Evolutionary conservation across 441 rosid species (phyloP), one percentile per base, ranked within the genome.

Genomic region (Kokia cookei): DNA sequence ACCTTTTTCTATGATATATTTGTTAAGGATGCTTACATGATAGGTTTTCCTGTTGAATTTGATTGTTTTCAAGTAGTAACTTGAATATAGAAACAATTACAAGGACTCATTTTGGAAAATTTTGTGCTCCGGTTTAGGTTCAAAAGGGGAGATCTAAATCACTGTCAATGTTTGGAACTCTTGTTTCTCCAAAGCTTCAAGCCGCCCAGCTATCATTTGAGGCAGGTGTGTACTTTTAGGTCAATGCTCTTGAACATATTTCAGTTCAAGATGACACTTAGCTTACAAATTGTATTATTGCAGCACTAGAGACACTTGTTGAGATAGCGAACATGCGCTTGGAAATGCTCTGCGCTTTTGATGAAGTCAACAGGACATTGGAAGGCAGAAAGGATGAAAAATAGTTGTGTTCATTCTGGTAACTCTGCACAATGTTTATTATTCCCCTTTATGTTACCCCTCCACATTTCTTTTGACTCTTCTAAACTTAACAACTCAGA

Each of bases 171-270:
- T 93, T 93, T 82, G 99, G 98, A 74, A 85, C 91, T 74, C 79
- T 96, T 66, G 91, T 93, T 72, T 92, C 99, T 7, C 97, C 98
- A 14, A 93, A 90, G 90, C 94, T 96, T 75, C 90, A 91, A 71
- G 73, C 91, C 35, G 79, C 96, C 42, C 99, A 93, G 82, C 75
- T 87, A 73, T 89, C 99, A 61, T 96, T 96, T 77, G 99, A 92
- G 80, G 84, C 88, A 85, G 98, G 99, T 96, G 65, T 47, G 45
- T 61, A 64, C 72, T 72, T 11, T 26, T 74, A 40, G 62, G 60
- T 59, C 66, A 54, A 35, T 68, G 61, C 71, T 26, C 35, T 72
- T 53, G 63, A 69, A 69, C 67, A 40, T 1, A 26, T 60, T 43
- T 61, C 51, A 22, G 63, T 48, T 48, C 8, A 40, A 65, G 51